Percentiles rank a stretch among this genome's conserved stretches.
Conservation (phyloP, 2,329 filamentous ascomycete genomes). For the Fusarium circinatum region DNA sequence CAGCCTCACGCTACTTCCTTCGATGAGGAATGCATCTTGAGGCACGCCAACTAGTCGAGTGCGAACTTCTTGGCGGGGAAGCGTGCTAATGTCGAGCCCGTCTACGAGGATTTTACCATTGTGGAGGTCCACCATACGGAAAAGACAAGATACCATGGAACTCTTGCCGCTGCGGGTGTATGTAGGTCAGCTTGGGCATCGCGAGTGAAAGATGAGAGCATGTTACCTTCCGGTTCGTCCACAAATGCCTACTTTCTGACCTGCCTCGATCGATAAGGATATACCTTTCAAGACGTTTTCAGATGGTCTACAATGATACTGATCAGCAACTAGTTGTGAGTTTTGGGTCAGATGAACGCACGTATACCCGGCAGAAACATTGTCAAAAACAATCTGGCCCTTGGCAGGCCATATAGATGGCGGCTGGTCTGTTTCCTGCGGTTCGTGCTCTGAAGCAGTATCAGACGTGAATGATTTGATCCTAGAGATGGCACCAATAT, state of each 20-base stretch:
- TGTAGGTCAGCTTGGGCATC: not conserved
- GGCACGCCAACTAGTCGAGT: constrained; percentile 55
- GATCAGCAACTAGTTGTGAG: not conserved
- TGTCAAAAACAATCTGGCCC: constrained; percentile 83
- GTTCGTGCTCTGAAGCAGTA: constrained; percentile 25
- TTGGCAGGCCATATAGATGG: constrained; percentile 86
- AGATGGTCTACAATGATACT: not conserved
- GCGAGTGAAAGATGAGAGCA: accelerated
- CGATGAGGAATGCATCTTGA: constrained; percentile 62
- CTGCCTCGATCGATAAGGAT: constrained; percentile 16
- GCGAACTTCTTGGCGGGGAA: constrained; percentile 43
- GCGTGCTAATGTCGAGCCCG: constrained; percentile 49
- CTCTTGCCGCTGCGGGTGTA: constrained; percentile 57
- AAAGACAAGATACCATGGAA: constrained; percentile 49
- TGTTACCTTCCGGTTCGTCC: constrained; percentile 32
- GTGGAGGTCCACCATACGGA: constrained; percentile 57
- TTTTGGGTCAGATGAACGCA: not conserved
- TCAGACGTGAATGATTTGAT: constrained; percentile 33
- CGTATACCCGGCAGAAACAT: constrained; percentile 41
- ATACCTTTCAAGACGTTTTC: constrained; percentile 17
- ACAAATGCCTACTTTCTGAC: constrained; percentile 34
- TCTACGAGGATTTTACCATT: constrained; percentile 58
- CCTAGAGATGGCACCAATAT: constrained; percentile 42
- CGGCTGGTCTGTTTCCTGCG: constrained; percentile 23
- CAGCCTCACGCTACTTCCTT: constrained; percentile 53